A percentile compares a stretch with the other conserved stretches of the same genome.
Conservation (phyloP, 139 green algal genomes). For the Closterium sp. region DNA sequence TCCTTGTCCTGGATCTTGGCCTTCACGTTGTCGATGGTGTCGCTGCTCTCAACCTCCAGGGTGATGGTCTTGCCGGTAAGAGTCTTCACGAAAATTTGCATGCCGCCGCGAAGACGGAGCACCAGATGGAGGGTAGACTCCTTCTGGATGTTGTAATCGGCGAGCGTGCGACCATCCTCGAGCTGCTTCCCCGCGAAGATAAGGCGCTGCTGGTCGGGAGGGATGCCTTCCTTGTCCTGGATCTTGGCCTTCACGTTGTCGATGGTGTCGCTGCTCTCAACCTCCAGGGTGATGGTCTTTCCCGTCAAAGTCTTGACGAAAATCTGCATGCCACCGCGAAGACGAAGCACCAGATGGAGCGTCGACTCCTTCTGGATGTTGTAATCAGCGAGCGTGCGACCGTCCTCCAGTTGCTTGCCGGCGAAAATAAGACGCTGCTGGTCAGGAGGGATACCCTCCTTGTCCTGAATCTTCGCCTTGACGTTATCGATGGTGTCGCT, state of each 20-base stretch:
- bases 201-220: conserved; percentile 93
- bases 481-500: conserved; percentile 56
- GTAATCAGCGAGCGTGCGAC: conserved; percentile 85
- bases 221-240: conserved; percentile 73
- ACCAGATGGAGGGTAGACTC: conserved; percentile 64
- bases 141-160: conserved; percentile 99
- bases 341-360: conserved; percentile 79
- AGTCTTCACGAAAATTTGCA: conserved; percentile 61
- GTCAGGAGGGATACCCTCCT: conserved; percentile 76
- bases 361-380: conserved; percentile 92
- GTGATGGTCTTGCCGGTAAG: not conserved
- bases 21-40: not conserved
- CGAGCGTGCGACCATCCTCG: conserved; percentile 91
- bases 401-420: conserved; percentile 92
- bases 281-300: conserved; percentile 41
- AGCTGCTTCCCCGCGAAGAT: conserved; percentile 98
- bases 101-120: conserved; percentile 72
- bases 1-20: not conserved
- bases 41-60: not conserved
- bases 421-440: conserved; percentile 91
- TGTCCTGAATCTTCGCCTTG: conserved; percentile 62
- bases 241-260: conserved; percentile 67
- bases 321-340: conserved; percentile 69
- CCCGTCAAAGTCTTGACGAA: conserved; percentile 50
- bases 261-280: conserved; percentile 50